Base-by-base conservation (phyloP, 331 rosid species). In the Acacia concinna region DNA sequence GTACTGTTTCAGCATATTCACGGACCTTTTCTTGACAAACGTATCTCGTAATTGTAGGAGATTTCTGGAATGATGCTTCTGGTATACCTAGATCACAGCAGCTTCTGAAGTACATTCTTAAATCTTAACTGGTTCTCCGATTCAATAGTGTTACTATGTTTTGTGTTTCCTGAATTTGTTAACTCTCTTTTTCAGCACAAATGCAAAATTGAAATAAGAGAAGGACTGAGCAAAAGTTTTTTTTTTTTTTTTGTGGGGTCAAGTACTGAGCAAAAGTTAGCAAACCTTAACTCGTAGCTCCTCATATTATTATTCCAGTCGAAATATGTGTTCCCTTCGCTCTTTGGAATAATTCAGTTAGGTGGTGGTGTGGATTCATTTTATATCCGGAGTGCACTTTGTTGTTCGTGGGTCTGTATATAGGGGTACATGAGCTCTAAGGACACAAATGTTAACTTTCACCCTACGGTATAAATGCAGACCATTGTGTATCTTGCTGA, bases 101-200 rank as follows among this genome's bases (percentile, higher is more conserved):
- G 77, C 66, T 65, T 44, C 18, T 68, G 6, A 15, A 81, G 83
- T 69, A 82, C 63, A 69, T 43, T 59, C 84, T 80, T 60, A 78
- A 65, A 47, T 59, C 84, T 80, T 65, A 76, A 81, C 83, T 81
- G 38, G 86, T 83, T 84, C 75, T 81, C 73, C 77, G 49, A 78
- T 84, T 85, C 66, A 52, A 80, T 67, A 77, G 69, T 27, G 83
- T 71, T 79, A 63, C 49, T 84, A 74, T 67, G 43, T 67, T 74
- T 47, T 83, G 84, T 79, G 82, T 79, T 30, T 72, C 79, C 78
- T 70, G 78, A 83, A 77, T 72, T 74, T 73, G 49, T 79, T 64
- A 71, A 70, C 89, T 82, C 78, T 80, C 75, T 82, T 81, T 86
- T 85, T 88, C 90, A 86, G 83, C 87, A 69, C 66, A 83, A 84